Base-by-base conservation (phyloP, 2,329 filamentous ascomycete species). In the Polytolypa hystricis region DNA sequence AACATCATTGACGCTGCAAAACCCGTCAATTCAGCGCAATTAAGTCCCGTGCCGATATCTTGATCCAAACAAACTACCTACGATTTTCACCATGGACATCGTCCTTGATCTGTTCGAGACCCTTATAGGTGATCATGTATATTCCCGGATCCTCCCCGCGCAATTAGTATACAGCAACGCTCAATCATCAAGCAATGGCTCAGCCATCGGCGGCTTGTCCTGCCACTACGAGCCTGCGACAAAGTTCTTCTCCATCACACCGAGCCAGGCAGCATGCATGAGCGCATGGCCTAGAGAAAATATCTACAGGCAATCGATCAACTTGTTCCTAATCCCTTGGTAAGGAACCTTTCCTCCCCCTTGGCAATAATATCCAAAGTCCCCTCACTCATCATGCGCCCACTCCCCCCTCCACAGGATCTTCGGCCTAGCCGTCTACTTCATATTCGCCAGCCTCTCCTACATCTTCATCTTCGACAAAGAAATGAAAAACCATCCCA, bases 401-500 rank as follows among this genome's bases (percentile, higher is more conserved):
- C 21, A n/a, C n/a, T 7, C n/a, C 21, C 7, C 21, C 7, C 21
- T 25, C n/a, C n/a, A n/a, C n/a, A 25, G 21, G 21, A 25, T 25
- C 21, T 25, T 25, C 21, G 21, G 21, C 7, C 7, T 25, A 25
- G 7, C n/a, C 7, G n/a, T 85, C 42, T 91, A 91, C 69, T 87
- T 83, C 57, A 49, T 81, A 48, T 81, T 81, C 54, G 79, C 82
- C 7, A 69, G 75, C 5, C 66, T 86, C 23, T 89, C 83, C 19
- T 91, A 85, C 62, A 48, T 77, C 53, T 76, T 89, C 62, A 70
- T 91, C 56, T 91, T 89, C 62, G 83, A 91, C 62, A 84, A 89
- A 60, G 70, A 74, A 30, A 85, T 80, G 30, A 74, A 84, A 61
- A 65, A 81, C 42, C 84, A 91, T 57, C 84, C 84, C 26, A 84